Evolutionary conservation across 2,329 filamentous ascomycete genomes (phyloP), one percentile per base, ranked within the genome.

Genomic region (Epicoccum sorghinum): DNA sequence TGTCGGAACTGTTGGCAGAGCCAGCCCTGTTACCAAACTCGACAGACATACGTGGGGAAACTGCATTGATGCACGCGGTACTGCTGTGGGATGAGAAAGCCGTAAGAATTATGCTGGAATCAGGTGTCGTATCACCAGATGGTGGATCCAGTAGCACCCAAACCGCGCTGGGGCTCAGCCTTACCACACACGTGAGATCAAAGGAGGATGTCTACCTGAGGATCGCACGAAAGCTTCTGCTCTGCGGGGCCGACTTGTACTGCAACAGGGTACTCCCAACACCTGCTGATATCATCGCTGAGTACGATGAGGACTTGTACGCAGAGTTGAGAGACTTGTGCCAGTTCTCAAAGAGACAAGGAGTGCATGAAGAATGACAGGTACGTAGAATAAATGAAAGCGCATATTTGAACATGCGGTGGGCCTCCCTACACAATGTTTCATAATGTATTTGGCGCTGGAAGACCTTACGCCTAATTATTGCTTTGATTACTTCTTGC

Each of bases 151-250:
- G 25, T 29, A 24, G 12, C 14, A 42, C 13, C 8, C 30, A 24
- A 7, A 42, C 39, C 7, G 24, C 39, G 14, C 18, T 42, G 39
- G 30, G 39, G 24, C 39, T 42, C 39, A 42, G 40, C 7, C 10
- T 32, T n/a, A 42, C 12, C 4, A n/a, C n/a, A 4, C 32, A 23
- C 22, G 9, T 42, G 4, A 14, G 78, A n/a, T 27, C 24, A 8
- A 3, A 25, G 2, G 13, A 41, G 14, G 7, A 7, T 13, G 24
- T 8, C 7, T 41, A 27, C 12, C 3, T 41, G 24, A 25, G 14
- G 2, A 41, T 29, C 1, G 24, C 38, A 12, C 2, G 4, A 41
- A 1, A 2, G 2, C 24, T 29, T n/a, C 12, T 41, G 7, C 8
- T 4, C 6, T 14, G 13, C 6, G 25, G 13, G 4, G 23, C 38